These are phyloP conservation scores for Nigrospora oryzae DNA, from an alignment of 2,329 filamentous ascomycete genomes.

Conservation along the genomic window DNA sequence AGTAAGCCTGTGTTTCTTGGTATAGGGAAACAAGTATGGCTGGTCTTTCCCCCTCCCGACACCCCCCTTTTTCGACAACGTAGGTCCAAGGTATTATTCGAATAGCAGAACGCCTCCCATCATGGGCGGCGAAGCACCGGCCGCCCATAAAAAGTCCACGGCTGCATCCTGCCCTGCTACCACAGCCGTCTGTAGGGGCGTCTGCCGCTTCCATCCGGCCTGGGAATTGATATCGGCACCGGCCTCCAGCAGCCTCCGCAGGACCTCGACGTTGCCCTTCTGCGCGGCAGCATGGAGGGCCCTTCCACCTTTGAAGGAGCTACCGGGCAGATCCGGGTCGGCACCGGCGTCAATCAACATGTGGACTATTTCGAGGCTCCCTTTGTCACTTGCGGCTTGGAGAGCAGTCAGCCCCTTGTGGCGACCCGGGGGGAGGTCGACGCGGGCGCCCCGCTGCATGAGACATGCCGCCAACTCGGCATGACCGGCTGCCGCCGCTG, in stretches of 20 bases:
- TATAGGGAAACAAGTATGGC: no score
- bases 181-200: slow-evolving; percentile 22
- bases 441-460: slow-evolving; percentile 20
- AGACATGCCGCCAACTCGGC: slow-evolving; percentile 15
- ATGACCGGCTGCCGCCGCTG: slow-evolving; percentile 20
- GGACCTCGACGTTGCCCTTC: slow-evolving; percentile 14
- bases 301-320: slow-evolving; percentile 24
- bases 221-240: slow-evolving; percentile 27
- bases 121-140: slow-evolving; percentile 17
- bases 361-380: slow-evolving; percentile 12
- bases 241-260: slow-evolving; percentile 19
- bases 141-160: slow-evolving; percentile 27
- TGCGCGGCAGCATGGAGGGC: slow-evolving; percentile 27
- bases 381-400: slow-evolving; percentile 24
- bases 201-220: slow-evolving; percentile 17
- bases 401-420: slow-evolving; percentile 29
- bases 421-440: slow-evolving; percentile 23
- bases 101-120: slow-evolving; percentile 12
- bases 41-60: no score
- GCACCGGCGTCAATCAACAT: slow-evolving; percentile 19
- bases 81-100: not conserved
- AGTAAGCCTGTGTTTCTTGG: no score
- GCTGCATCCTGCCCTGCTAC: slow-evolving; percentile 28
- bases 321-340: slow-evolving; percentile 19
- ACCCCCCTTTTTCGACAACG: no score